Base-by-base conservation (phyloP, 1,139 yeast genomes). In the Scheffersomyces quercinus region DNA sequence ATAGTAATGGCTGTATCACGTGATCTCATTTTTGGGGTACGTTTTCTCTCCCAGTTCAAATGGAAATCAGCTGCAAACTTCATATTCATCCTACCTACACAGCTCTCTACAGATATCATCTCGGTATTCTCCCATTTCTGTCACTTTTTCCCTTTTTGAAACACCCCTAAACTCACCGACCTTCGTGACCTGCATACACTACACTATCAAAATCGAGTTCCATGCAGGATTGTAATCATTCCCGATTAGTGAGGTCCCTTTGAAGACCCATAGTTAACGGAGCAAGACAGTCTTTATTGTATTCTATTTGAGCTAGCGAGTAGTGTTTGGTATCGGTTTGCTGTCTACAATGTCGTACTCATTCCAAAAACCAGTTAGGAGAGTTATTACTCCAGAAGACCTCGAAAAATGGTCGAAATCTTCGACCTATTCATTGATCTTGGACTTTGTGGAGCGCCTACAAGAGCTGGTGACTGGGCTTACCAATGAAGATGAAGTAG, bases 391-490 rank as follows among this genome's bases (percentile, higher is more conserved):
- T 0, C 63, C 69, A 0, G 70, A 73, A 0, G 98, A 93, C 59
- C 60, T 93, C 55, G 73, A 70, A 7, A 61, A 70, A 41, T 93
- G 96, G 83, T 62, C 67, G n/a, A 62, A 53, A 0, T 80, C 91
- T 3, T 50, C 62, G 1, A 75, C 87, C 0, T 81, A 81, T 56
- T 53, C 65, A 0, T 69, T 67, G 3, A 56, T 93, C 1, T 53
- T 86, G 1, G 63, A 57, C 0, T 91, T 88, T 53, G 73, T 90
- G 3, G 65, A 64, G 16, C 66, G 67, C 1, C 69, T 93, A 37
- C 93, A 90, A 42, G 65, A 70, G 1, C 76, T 90, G 39, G 93
- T 88, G 1, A 70, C 67, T 36, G 98, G 97, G 3, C 73, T 79
- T 37, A 70, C 83, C 28, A 77, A 75, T 40, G 81, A 78, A 42